These are phyloP conservation scores for Sutorius eximius DNA, from an alignment of 1,284 basidiomycete genomes.

Conservation along the genomic window DNA sequence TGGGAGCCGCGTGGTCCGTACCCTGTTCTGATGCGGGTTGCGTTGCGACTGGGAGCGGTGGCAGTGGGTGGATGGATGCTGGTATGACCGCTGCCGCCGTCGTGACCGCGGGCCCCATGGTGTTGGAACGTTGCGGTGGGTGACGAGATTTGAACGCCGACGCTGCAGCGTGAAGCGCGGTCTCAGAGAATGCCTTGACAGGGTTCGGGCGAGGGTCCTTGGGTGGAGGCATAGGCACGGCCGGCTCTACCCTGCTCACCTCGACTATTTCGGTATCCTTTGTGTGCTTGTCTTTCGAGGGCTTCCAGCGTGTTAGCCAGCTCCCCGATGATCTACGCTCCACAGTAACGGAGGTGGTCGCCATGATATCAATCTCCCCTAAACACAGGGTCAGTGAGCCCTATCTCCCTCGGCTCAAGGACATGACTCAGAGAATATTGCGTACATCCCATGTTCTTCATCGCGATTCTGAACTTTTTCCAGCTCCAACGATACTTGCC, in stretches of 20 bases:
- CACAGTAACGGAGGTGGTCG: conserved; percentile 61
- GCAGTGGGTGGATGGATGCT: conserved; percentile 17
- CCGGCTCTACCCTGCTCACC: conserved; percentile 19
- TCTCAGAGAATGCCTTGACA: conserved; percentile 34
- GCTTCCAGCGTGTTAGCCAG: conserved; percentile 56
- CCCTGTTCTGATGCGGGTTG: conserved; percentile 20
- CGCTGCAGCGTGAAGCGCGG: conserved; percentile 28
- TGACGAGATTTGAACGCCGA: conserved; percentile 31
- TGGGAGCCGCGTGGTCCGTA: background rate
- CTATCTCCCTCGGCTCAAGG: background rate
- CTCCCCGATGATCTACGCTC: conserved; percentile 50
- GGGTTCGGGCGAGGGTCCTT: conserved; percentile 36
- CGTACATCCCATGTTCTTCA: conserved; percentile 78
- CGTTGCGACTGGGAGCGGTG: conserved; percentile 16
- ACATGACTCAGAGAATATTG: conserved; percentile 15
- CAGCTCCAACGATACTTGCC: conserved; percentile 76
- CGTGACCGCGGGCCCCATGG: conserved; percentile 27
- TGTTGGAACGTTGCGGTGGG: conserved; percentile 31
- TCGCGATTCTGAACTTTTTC: conserved; percentile 74
- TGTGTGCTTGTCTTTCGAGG: conserved; percentile 31
- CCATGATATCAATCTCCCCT: conserved; percentile 61
- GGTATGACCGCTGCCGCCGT: conserved; percentile 9
- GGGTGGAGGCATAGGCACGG: conserved; percentile 20
- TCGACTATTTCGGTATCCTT: conserved; percentile 29
- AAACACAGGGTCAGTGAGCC: conserved; percentile 7